Evolutionary conservation across 495 filamentous ascomycete genomes (phyloP).

Genomic region (Entonaema liquescens): DNA sequence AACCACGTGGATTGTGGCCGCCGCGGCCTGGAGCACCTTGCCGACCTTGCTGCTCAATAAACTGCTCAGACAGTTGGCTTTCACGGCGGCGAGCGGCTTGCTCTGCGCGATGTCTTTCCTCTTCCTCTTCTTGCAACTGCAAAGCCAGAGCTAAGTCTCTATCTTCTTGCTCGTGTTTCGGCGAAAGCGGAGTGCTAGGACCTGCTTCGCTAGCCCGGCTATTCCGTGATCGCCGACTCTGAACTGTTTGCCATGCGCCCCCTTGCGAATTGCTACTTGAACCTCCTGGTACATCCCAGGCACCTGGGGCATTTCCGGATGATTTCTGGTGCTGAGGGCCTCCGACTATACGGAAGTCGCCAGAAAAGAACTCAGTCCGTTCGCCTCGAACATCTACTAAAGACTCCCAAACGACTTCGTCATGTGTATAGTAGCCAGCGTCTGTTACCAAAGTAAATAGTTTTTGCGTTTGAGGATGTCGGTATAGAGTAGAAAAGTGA

Average conservation of each 20-base stretch:
- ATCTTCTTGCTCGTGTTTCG: conserved; percentile 72
- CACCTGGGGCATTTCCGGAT: conserved; percentile 11
- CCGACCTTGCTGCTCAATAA: conserved; percentile 63
- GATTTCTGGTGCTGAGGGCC: conserved; percentile 51
- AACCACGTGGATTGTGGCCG: conserved; percentile 35
- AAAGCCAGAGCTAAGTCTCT: conserved; percentile 80
- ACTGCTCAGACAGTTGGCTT: conserved; percentile 62
- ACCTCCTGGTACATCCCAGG: conserved; percentile 16
- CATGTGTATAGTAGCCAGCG: conserved; percentile 84
- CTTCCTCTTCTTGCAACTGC: conserved; percentile 85
- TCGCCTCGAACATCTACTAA: conserved; percentile 89
- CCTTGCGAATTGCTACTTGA: conserved; percentile 38
- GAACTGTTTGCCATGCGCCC: conserved; percentile 62
- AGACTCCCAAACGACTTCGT: conserved; percentile 96
- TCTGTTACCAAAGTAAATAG: conserved; percentile 89
- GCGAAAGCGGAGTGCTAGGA: conserved; percentile 46
- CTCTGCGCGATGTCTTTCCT: conserved; percentile 67
- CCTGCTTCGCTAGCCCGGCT: conserved; percentile 36
- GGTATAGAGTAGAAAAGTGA: conserved; percentile 92
- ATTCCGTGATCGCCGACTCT: conserved; percentile 47
- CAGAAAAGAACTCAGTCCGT: conserved; percentile 82
- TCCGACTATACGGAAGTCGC: conserved; percentile 88
- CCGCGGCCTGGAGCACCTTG: conserved; percentile 30
- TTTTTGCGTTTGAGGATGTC: conserved; percentile 73
- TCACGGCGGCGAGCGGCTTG: conserved; percentile 59